Evolutionary conservation across 495 filamentous ascomycete species (phyloP), one percentile per base, ranked within the genome.

Genomic region (Penicillium flavigenum): DNA sequence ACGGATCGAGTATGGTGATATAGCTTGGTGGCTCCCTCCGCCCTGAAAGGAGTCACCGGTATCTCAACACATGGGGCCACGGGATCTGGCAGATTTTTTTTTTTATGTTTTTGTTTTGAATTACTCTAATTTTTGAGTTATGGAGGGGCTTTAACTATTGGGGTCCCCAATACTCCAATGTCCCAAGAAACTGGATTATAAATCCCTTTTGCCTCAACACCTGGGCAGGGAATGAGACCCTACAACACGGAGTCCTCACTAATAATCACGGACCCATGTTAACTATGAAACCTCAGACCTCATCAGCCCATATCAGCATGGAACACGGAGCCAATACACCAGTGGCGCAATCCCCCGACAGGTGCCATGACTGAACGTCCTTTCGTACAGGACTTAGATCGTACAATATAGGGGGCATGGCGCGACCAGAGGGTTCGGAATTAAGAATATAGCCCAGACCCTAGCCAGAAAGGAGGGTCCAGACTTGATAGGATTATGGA

Each of bases 1-100:
- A 66, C 63, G 54, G 36, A 61, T 54, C 26, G 29, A 54, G 60
- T 41, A 51, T 58, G 49, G 60, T 20, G 47, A 51, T 63, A 58
- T 54, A 62, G 24, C 45, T 46, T n/a, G 42, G 53, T 47, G 53
- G 53, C 53, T 32, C 46, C 16, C 64, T 60, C 43, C 60, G 63
- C 50, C 64, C 64, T 63, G 24, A 66, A 67, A 60, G 39, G 12
- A 67, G 54, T 69, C 66, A 69, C 66, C 66, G 66, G 54, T 24
- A 51, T 19, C 47, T 51, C 29, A 38, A 53, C 20, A 32, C 17
- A 32, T 50, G 17, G 32, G 17, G 29, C 47, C 63, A 63, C 56
- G 64, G 56, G 62, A 34, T 51, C 32, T n/a, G 3, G 19, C 58
- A 59, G 46, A 61, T 20, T 60, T 67, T 61, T 29, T 29, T 29